Conservation (phyloP, 306 rosid species). For the Quercus suber region DNA sequence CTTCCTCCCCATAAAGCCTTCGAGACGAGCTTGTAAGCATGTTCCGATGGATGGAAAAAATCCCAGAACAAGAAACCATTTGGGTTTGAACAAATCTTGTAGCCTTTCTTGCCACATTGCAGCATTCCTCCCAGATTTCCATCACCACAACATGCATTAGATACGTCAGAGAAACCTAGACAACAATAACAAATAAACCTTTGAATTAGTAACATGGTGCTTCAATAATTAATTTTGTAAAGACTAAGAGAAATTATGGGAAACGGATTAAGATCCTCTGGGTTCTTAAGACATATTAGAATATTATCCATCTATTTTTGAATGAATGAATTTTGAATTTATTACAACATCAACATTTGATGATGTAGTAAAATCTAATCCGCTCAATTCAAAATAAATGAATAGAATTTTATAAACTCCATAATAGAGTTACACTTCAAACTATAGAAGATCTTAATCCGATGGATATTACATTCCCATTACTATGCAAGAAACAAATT, state of each 20-base stretch:
- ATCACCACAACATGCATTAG: constrained; percentile 36
- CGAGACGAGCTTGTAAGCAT: constrained; percentile 27
- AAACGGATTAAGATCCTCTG: too few relatives aligned
- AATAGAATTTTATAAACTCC: too few relatives aligned
- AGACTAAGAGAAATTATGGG: not conserved
- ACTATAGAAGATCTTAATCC: too few relatives aligned
- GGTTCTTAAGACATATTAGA: too few relatives aligned
- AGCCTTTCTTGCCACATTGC: constrained; percentile 35
- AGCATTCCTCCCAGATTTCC: constrained; percentile 30
- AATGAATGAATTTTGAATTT: too few relatives aligned
- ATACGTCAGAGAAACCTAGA: constrained; percentile 29
- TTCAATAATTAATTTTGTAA: not conserved
- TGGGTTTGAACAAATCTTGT: constrained; percentile 22
- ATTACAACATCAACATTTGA: too few relatives aligned
- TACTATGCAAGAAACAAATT: too few relatives aligned
- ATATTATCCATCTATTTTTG: too few relatives aligned
- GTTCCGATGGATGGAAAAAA: constrained; percentile 39
- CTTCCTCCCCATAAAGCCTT: constrained; percentile 35
- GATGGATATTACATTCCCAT: too few relatives aligned
- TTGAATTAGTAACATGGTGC: not conserved
- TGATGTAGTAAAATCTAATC: too few relatives aligned
- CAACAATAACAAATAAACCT: not conserved
- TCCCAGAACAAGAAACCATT: constrained; percentile 37
- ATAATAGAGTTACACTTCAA: too few relatives aligned
- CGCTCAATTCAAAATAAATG: too few relatives aligned